Evolutionary conservation across 768 basidiomycete genomes (phyloP).

Genomic region (Cantharellus anzutake): DNA sequence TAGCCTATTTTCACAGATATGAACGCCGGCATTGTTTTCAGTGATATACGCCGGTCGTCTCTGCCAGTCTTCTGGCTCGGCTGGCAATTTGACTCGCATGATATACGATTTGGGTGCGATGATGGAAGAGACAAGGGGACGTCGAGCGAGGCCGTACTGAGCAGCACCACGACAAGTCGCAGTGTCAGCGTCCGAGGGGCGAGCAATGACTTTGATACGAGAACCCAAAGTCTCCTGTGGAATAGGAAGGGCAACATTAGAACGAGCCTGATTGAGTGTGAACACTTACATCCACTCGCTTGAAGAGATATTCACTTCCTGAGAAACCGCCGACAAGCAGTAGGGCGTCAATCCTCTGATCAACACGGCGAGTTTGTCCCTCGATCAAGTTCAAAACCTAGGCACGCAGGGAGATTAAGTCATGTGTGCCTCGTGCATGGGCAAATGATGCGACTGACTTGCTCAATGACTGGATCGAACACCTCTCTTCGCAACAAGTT

Average conservation of each 20-base stretch:
- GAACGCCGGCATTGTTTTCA: conserved; percentile 52
- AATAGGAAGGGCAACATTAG: neutral
- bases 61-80: conserved; percentile 65
- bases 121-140: conserved; percentile 59
- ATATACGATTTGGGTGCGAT: conserved; percentile 71
- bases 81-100: conserved; percentile 83
- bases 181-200: conserved; percentile 75
- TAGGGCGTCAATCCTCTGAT: conserved; percentile 59
- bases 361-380: conserved; percentile 45
- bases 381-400: conserved; percentile 67
- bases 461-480: conserved; percentile 68
- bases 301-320: conserved; percentile 66
- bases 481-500: conserved; percentile 60
- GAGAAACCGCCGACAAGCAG: conserved; percentile 79
- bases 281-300: conserved; percentile 45
- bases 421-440: neutral
- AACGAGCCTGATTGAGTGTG: neutral
- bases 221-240: conserved; percentile 43
- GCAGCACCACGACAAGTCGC: conserved; percentile 81
- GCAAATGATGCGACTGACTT: conserved; percentile 23
- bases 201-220: conserved; percentile 54
- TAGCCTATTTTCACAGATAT: conserved; percentile 76
- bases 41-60: conserved; percentile 75
- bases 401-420: neutral
- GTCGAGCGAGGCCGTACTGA: conserved; percentile 61